Evolutionary conservation across 257 asterid genomes (phyloP), one percentile per base, ranked within the genome.

Genomic region (Handroanthus guayacan): DNA sequence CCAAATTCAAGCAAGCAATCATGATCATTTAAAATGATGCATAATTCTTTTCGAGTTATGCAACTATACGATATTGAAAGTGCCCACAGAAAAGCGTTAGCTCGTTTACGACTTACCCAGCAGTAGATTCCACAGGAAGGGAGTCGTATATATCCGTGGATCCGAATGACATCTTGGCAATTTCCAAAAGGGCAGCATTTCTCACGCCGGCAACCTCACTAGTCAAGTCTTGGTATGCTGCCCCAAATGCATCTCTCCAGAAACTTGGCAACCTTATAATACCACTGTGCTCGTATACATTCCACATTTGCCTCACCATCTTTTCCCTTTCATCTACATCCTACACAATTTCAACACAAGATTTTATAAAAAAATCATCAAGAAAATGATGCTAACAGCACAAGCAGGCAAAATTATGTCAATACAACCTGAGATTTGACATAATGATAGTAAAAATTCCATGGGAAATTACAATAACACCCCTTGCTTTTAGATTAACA

Each of bases 241-340:
- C 99, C 81, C 90, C 93, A 48, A 93, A 95, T 18, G 99, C 98
- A 5, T 89, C 92, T 77, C 88, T 84, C 99, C 99, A 95, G 83
- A 95, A 95, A 41, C 86, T 84, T 31, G 93, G 97, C 71, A 95
- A 76, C 80, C 84, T 72, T 55, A 71, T 76, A 18, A 67, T 81
- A 65, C 82, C 83, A 75, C 88, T 89, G 80, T 93, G 99, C 67
- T 85, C 87, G 87, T 95, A 95, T 7, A 82, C 87, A 82, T 93
- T 86, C 99, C 99, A 93, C 96, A 91, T 91, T 74, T 87, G 97
- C 87, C 81, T 85, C 78, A 91, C 99, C 87, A 82, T 76, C 79
- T 90, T 95, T 66, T 87, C 98, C 85, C 91, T 91, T 78, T 91
- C 97, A 82, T 95, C 97, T 58, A 95, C 89, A 77, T 87, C 98